Evolutionary conservation across 1,284 basidiomycete genomes (phyloP).

Genomic region (Trichosporon sp.): DNA sequence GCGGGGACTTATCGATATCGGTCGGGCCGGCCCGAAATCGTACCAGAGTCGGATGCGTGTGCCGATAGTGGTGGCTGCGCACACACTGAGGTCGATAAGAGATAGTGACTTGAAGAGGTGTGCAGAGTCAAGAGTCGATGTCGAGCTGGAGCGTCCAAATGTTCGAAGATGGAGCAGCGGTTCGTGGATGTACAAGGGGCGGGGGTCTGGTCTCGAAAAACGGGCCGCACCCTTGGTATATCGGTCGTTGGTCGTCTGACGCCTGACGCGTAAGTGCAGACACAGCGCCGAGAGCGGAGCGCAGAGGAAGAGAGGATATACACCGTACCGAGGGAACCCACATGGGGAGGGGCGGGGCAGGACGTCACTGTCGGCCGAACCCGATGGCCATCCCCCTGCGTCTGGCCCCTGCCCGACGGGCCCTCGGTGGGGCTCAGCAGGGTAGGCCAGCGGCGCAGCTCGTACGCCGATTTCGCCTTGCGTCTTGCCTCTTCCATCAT

Average conservation of each 20-base stretch:
- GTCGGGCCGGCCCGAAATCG: not conserved
- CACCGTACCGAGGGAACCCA: not conserved
- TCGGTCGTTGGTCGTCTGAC: not conserved
- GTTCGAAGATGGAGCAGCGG: not conserved
- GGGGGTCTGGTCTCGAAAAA: not conserved
- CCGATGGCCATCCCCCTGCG: not conserved
- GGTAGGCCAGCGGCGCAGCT: not conserved
- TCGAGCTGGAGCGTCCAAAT: not conserved
- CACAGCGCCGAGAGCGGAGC: not conserved
- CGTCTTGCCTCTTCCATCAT: not conserved
- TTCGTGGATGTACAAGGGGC: not conserved
- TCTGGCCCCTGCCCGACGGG: not conserved
- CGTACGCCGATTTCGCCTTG: not conserved
- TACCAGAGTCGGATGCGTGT: not conserved
- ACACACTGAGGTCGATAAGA: not conserved
- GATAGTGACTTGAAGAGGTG: not conserved
- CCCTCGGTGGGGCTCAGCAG: not conserved
- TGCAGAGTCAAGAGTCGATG: not conserved
- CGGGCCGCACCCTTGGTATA: not conserved
- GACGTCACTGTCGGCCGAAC: conserved; percentile 12
- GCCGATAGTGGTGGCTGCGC: not conserved
- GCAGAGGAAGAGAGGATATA: not conserved
- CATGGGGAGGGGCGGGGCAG: not conserved
- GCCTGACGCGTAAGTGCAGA: conserved; percentile 5
- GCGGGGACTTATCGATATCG: not conserved